Base-by-base conservation (phyloP, 140 eudicot genomes). In the Cichorium intybus region DNA sequence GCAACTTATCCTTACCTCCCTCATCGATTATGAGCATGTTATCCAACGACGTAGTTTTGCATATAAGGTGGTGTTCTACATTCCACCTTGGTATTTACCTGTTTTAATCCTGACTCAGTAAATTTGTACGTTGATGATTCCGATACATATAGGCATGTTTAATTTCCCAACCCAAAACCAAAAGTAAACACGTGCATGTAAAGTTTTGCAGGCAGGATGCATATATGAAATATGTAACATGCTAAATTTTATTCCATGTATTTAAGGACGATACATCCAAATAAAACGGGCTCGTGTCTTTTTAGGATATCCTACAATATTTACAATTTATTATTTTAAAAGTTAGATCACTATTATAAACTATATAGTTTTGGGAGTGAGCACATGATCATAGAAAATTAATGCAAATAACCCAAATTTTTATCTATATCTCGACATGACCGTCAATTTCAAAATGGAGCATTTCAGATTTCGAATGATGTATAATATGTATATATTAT, bases 1-100 rank as follows among this genome's bases (percentile, higher is more conserved):
- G 61, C 41, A 18, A 85, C 69, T 27, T 75, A 92, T 75, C 80
- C 87, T 48, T 76, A 62, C 76, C 95, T 92, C 62, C 75, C 90
- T 73, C 83, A 91, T 78, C 85, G 74, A 77, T 81, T 80, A 28
- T 91, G 85, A 87, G 54, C 63, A 62, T n/a, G 28, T 41, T 51
- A 27, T 65, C 70, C 70, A 39, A 60, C 47, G 56, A 48, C 24
- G 61, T 46, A 39, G 33, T 6, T 53, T 53, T 61, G 66, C 46
- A 62, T 54, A 72, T 54, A 72, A 53, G 56, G 56, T 16, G 59
- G 65, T 56, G 46, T 58, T 26, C 46, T 27, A 34, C 31, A 66
- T 59, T 34, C 62, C 29, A 67, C 69, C 69, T 24, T 49, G 54
- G 59, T 26, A 50, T 39, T 27, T 49, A 11, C 49, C 24, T 41